Base-by-base conservation (phyloP, 495 filamentous ascomycete genomes). In the Tetracladium marchalianum region DNA sequence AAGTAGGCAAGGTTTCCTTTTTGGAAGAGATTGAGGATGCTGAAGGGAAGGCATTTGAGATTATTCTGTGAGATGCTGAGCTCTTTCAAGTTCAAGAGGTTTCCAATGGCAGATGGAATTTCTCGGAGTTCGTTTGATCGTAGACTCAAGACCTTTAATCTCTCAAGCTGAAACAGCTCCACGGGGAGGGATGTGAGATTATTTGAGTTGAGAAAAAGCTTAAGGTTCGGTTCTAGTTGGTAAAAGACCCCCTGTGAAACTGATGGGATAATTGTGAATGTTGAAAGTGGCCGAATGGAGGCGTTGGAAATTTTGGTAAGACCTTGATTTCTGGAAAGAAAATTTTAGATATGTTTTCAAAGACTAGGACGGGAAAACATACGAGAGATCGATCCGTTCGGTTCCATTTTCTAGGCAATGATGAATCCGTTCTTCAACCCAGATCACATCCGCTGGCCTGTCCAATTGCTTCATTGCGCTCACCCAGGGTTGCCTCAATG, bases 31-130 rank as follows among this genome's bases (percentile, higher is more conserved):
- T 67, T 64, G 1, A 88, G 65, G 0, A 90, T 59, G 54, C 90
- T 85, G 61, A 71, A 83, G 0, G 87, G 87, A 5, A 94, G 72
- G 43, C 63, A 77, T 5, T 65, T 66, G 8, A 94, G 68, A n/a
- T 62, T 55, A 51, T 92, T 92, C 37, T 82, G 70, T 5, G 81
- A 74, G 11, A 94, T 47, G 44, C 89, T 89, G 7, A 92, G 68
- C 27, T 78, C 73, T 53, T 72, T 62, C 5, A 94, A 65, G 35
- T 79, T 76, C 5, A 58, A 66, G 11, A 93, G 65, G 33, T 72
- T 73, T n/a, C 68, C 66, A 35, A 93, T 84, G 0, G 71, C 66
- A 0, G 77, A 64, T 5, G 84, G 84, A 7, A 94, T 65, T 32
- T 80, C 72, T 0, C 57, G 63, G 7, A 94, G 67, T 24, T 72